A percentile compares a stretch with the other conserved stretches of the same genome.
Conservation (phyloP, 73 alveolate species). For the Tetrahymena elliotti region DNA sequence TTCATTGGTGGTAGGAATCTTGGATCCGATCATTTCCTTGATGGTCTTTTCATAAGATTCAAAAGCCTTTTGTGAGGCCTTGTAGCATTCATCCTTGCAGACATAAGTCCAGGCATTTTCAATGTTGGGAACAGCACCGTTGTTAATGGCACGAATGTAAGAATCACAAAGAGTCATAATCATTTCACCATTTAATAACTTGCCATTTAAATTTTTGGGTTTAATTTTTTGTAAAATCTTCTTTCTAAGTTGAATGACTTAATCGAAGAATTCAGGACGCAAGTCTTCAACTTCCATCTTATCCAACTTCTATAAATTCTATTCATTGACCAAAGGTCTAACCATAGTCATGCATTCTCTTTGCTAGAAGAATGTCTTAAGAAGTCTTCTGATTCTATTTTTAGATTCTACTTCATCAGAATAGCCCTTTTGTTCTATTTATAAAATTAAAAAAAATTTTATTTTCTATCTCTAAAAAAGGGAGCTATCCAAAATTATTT, state of each 20-base stretch:
- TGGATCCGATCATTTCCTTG: constrained; percentile 1
- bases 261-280: constrained; percentile 90
- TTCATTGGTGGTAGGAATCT: constrained; percentile 28
- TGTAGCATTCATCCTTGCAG: constrained; percentile 60
- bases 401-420: constrained; percentile 76
- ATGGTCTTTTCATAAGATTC: constrained; percentile 39
- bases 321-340: constrained; percentile 85
- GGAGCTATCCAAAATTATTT: constrained; percentile 25
- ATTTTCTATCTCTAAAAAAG: constrained; percentile 41
- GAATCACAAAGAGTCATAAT: constrained; percentile 51
- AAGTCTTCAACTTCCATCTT: constrained; percentile 70
- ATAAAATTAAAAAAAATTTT: constrained; percentile 52
- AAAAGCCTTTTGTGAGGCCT: constrained; percentile 49
- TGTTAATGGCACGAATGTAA: constrained; percentile 70
- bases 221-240: constrained; percentile 76
- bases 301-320: constrained; percentile 60
- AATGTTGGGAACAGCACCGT: constrained; percentile 73
- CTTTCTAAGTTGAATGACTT: constrained; percentile 70
- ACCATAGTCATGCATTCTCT: constrained; percentile 87
- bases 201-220: constrained; percentile 81
- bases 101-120: constrained; percentile 68
- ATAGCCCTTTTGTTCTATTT: constrained; percentile 66
- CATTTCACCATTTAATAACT: constrained; percentile 77
- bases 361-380: constrained; percentile 83
- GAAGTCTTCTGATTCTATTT: constrained; percentile 82